These are phyloP conservation scores for Solanum medicagineum DNA, from an alignment of 257 asterid species.

Conservation along the genomic window DNA sequence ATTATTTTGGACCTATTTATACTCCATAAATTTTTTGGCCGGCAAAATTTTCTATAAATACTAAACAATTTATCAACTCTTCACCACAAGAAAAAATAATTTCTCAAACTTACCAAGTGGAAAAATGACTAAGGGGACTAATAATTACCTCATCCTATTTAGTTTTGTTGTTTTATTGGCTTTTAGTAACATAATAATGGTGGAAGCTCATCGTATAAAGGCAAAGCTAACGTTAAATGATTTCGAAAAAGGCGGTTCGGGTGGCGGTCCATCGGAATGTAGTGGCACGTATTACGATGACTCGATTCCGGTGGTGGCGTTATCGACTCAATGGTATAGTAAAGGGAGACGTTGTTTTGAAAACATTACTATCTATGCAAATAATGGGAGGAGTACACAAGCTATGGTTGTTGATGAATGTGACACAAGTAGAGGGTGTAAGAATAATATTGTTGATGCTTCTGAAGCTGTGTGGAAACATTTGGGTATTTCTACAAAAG, in stretches of 20 bases:
- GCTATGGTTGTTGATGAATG: slow-evolving; percentile 26
- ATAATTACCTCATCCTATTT: neutral
- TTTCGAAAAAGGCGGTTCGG: slow-evolving; percentile 7
- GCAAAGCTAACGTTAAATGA: slow-evolving; percentile 5
- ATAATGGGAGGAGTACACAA: slow-evolving; percentile 5
- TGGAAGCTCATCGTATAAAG: neutral
- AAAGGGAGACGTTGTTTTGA: slow-evolving; percentile 3
- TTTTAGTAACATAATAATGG: neutral
- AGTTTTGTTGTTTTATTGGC: neutral
- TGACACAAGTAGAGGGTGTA: slow-evolving; percentile 10
- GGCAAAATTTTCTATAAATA: neutral
- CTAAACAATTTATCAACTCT: neutral
- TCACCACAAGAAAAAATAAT: neutral
- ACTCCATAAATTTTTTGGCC: neutral
- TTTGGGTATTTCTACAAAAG: slow-evolving; percentile 1
- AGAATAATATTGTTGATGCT: slow-evolving; percentile 23
- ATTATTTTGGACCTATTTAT: neutral
- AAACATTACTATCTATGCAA: slow-evolving; percentile 4
- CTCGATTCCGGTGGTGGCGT: slow-evolving; percentile 5
- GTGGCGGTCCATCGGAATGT: slow-evolving; percentile 18
- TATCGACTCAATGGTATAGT: slow-evolving; percentile 13
- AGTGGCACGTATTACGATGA: slow-evolving; percentile 13
- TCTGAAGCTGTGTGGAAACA: slow-evolving; percentile 22
- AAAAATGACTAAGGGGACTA: neutral
- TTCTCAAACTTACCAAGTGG: neutral